A percentile compares a stretch with the other conserved stretches of the same genome.
Conservation (phyloP, 768 basidiomycete species). For the Suillus spraguei region DNA sequence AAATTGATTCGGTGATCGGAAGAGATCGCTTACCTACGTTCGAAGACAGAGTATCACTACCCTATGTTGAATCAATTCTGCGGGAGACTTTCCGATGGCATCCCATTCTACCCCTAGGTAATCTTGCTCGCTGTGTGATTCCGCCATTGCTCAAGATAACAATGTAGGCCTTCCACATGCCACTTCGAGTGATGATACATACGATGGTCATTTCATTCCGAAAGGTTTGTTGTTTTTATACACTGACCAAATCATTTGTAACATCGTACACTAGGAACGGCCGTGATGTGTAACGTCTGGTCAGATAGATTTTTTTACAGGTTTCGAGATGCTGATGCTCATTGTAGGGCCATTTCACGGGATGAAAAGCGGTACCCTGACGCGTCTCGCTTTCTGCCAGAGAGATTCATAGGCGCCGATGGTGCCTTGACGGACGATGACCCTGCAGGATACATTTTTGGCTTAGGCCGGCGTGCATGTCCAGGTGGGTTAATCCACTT, state of each 20-base stretch:
- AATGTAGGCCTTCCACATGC: conserved; percentile 21
- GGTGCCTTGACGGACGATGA: conserved; percentile 4
- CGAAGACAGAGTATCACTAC: not conserved
- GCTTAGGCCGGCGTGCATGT: conserved; percentile 8
- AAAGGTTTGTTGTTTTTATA: conserved; percentile 31
- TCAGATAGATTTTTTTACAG: not conserved
- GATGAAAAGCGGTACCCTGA: conserved; percentile 3
- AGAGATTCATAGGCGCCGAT: not conserved
- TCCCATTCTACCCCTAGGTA: not conserved
- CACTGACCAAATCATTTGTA: not conserved
- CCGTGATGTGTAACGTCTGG: conserved; percentile 1
- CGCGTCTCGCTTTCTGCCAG: conserved; percentile 6
- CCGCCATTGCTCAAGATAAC: not conserved
- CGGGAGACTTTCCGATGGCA: conserved; percentile 7
- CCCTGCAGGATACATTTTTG: not conserved
- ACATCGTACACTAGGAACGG: not conserved
- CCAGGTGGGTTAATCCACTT: not conserved
- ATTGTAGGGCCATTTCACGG: conserved; percentile 11
- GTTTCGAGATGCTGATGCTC: not conserved
- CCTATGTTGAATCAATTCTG: conserved; percentile 3
- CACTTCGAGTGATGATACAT: conserved; percentile 38
- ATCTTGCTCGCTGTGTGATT: not conserved
- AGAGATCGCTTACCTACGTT: not conserved
- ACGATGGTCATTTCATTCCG: conserved; percentile 51
- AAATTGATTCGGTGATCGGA: conserved; percentile 17